Evolutionary conservation across 805 yeast species (phyloP).

Genomic region (Hagleromyces aurorensis): DNA sequence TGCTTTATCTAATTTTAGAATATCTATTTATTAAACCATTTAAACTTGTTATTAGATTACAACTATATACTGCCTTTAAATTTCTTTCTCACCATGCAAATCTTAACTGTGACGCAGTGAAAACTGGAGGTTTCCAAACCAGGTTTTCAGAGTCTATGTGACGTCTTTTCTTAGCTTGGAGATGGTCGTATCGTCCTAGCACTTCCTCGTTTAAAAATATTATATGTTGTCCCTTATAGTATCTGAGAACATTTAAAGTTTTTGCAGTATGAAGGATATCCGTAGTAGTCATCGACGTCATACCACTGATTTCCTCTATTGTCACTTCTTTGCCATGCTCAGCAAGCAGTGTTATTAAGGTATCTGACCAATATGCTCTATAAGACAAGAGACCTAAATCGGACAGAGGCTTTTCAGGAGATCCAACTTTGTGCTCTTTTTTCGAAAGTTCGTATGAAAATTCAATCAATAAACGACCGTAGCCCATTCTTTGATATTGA

Average conservation of each 20-base stretch:
- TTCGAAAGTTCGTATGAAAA: constrained; percentile 87
- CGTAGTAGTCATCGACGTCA: constrained; percentile 92
- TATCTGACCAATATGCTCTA: constrained; percentile 95
- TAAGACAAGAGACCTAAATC: constrained; percentile 91
- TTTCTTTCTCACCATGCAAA: constrained; percentile 70
- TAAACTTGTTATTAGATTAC: neutral
- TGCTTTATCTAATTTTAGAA: constrained; percentile 2
- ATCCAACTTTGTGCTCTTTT: constrained; percentile 84
- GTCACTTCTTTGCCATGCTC: constrained; percentile 61
- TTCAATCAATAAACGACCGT: constrained; percentile 84
- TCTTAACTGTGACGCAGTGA: constrained; percentile 90
- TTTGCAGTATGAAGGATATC: constrained; percentile 92
- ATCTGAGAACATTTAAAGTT: constrained; percentile 79
- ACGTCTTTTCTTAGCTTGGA: constrained; percentile 64
- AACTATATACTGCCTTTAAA: neutral
- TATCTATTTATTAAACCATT: neutral
- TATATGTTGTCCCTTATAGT: constrained; percentile 92
- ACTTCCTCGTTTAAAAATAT: constrained; percentile 82
- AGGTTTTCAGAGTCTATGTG: constrained; percentile 64
- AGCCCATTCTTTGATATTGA: constrained; percentile 93
- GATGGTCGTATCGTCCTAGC: constrained; percentile 63
- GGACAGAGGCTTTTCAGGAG: constrained; percentile 95
- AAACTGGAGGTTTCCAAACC: constrained; percentile 89
- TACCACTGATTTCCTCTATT: constrained; percentile 80
- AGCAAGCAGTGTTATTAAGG: constrained; percentile 63